Percentiles rank a stretch among this genome's conserved stretches.
Evolutionary conservation across 2,329 filamentous ascomycete genomes (phyloP).

Genomic region (Dactylonectria macrodidyma): DNA sequence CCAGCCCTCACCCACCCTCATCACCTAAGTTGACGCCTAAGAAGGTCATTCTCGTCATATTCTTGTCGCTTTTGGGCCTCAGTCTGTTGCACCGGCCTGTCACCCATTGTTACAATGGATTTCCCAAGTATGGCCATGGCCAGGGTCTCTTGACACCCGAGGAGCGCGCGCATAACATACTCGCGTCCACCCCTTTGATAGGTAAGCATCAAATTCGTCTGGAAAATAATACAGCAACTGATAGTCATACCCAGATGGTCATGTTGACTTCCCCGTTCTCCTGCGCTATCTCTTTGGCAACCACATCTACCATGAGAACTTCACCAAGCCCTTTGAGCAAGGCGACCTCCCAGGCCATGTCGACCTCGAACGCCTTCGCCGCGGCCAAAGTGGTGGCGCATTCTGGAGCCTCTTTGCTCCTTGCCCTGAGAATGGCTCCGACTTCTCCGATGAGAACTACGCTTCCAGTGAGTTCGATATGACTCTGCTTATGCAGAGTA

Average conservation of each 20-base stretch:
- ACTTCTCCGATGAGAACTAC: slow-evolving; percentile 83
- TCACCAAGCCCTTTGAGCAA: slow-evolving; percentile 81
- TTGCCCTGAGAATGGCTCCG: slow-evolving; percentile 80
- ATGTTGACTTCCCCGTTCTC: slow-evolving; percentile 87
- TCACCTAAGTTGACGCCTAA: slow-evolving; percentile 45
- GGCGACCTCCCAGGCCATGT: slow-evolving; percentile 80
- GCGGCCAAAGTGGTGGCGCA: slow-evolving; percentile 84
- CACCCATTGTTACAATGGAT: slow-evolving; percentile 41
- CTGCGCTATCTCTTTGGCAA: slow-evolving; percentile 79
- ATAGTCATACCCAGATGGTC: slow-evolving; percentile 76
- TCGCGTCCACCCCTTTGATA: slow-evolving; percentile 64
- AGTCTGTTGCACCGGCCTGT: slow-evolving; percentile 47
- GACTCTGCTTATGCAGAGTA: background rate
- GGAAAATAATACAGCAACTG: background rate
- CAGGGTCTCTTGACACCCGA: slow-evolving; percentile 55
- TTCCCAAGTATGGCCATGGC: slow-evolving; percentile 45
- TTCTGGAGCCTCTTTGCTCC: slow-evolving; percentile 92
- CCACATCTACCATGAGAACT: slow-evolving; percentile 81
- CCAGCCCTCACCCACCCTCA: slow-evolving; percentile 38
- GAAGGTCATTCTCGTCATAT: slow-evolving; percentile 41
- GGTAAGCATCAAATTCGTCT: slow-evolving; percentile 52
- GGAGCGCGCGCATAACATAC: slow-evolving; percentile 62
- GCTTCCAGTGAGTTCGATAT: slow-evolving; percentile 68
- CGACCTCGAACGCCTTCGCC: slow-evolving; percentile 81
- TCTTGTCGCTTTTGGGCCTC: slow-evolving; percentile 47